These are phyloP conservation scores for Penicillium rolfsii DNA, from an alignment of 2,329 filamentous ascomycete species.

Conservation along the genomic window DNA sequence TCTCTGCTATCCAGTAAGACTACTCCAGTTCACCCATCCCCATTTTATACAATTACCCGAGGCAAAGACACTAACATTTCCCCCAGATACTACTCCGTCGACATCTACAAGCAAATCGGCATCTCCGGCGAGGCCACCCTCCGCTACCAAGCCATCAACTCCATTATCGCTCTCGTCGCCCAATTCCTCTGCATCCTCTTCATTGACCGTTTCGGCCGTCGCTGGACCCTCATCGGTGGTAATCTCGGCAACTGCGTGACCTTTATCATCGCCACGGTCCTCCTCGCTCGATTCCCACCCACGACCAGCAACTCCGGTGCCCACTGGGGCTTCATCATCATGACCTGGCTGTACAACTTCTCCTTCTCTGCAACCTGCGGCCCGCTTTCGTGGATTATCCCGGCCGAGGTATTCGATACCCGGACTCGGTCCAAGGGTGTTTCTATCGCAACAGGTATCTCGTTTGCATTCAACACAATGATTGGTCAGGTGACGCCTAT, in stretches of 20 bases:
- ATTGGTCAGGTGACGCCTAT: constrained; percentile 70
- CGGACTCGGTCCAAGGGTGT: constrained; percentile 75
- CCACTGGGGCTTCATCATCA: constrained; percentile 65
- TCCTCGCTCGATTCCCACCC: constrained; percentile 65
- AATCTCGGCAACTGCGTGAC: constrained; percentile 72
- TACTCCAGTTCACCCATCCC: background rate
- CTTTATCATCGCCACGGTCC: constrained; percentile 68
- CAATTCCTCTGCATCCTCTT: constrained; percentile 68
- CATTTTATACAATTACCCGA: background rate
- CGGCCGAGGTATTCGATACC: constrained; percentile 76
- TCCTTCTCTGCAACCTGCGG: constrained; percentile 72
- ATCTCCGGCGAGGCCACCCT: constrained; percentile 67
- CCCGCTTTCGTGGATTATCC: constrained; percentile 64
- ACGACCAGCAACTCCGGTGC: constrained; percentile 40
- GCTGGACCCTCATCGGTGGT: constrained; percentile 71
- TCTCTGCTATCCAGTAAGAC: constrained; percentile 66
- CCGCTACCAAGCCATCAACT: constrained; percentile 76
- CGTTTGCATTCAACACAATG: constrained; percentile 77
- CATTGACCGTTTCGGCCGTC: constrained; percentile 70
- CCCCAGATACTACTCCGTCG: constrained; percentile 65
- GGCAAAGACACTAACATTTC: background rate
- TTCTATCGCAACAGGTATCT: constrained; percentile 72
- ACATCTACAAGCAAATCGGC: constrained; percentile 70
- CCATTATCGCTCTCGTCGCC: constrained; percentile 69
- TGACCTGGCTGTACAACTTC: constrained; percentile 82